Evolutionary conservation across 75 land plant species (phyloP), one percentile per base, ranked within the genome.

Genomic region (Pinus tabuliformis): DNA sequence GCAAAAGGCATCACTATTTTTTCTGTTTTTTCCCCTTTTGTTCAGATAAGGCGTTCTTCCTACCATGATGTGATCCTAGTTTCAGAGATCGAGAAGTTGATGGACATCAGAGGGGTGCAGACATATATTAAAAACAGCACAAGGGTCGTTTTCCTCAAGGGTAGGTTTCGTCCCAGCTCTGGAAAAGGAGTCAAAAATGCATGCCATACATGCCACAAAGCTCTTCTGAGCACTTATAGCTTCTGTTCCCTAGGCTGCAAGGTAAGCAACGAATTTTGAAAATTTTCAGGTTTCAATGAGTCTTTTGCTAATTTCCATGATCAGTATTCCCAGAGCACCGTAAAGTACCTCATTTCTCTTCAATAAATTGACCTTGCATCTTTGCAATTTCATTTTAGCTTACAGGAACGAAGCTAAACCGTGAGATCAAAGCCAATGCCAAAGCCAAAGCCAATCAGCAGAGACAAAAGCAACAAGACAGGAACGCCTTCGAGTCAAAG

Each of bases 61-160:
- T 83, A 83, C 82, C 85, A 83, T 58, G 81, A 83, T 20, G 85
- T 83, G 75, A 80, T 83, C 14, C 66, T 78, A 61, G 78, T 83
- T 21, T 75, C 83, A 13, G 85, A 83, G 75, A 83, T 83, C 37
- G 82, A 83, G 58, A 83, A 76, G 82, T 74, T 76, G 56, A 21
- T 83, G 39, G 82, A 83, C 45, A 75, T 83, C 1, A 26, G 75
- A 24, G 85, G 85, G 20, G 83, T 83, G 5, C 85, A 83, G 66
- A 83, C 85, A 49, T 83, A 83, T 78, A 70, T 83, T 30, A 83
- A 76, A 36, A 83, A 83, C 75, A 83, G 82, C 56, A 83, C 85
- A 3, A 54, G 75, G 11, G 85, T 83, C 3, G 85, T 83, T 36
- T 83, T 83, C 72, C 56, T 83, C 59, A 79, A 83, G 30, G 76